A percentile compares a stretch with the other conserved stretches of the same genome.
Conservation (phyloP, 208 protist genomes). For the Crithidia expoeki region DNA sequence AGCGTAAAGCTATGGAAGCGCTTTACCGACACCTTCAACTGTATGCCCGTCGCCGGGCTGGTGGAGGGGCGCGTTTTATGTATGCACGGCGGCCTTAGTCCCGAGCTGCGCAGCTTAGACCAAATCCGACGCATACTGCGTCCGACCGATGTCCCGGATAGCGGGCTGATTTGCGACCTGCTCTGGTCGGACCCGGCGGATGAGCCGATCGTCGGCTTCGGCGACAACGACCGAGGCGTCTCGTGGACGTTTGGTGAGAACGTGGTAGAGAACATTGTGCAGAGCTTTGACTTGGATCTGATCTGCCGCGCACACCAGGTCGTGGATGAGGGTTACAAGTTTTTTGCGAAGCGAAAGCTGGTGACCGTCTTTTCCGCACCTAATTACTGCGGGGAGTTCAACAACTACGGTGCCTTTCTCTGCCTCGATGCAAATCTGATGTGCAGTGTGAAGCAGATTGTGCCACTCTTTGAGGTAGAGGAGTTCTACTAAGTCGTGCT, state of each 20-base stretch:
- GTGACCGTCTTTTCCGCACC: constrained; percentile 87
- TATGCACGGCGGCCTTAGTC: constrained; percentile 87
- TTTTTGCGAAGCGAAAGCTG: constrained; percentile 56
- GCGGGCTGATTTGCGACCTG: constrained; percentile 97
- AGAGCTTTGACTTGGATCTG: constrained; percentile 97
- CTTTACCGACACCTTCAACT: constrained; percentile 90
- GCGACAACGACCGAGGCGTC: constrained; percentile 74
- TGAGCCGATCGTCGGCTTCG: constrained; percentile 49
- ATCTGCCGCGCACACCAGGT: constrained; percentile 97
- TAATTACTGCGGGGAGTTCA: constrained; percentile 85
- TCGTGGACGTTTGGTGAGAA: constrained; percentile 85
- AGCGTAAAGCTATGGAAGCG: constrained; percentile 83
- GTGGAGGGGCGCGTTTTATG: constrained; percentile 74
- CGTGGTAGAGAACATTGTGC: constrained; percentile 85
- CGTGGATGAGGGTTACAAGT: constrained; percentile 90
- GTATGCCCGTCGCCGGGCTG: constrained; percentile 81
- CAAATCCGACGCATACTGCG: constrained; percentile 63
- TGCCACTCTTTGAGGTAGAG: constrained; percentile 52
- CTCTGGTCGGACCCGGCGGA: constrained; percentile 99
- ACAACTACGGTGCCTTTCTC: constrained; percentile 78
- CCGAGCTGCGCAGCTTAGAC: constrained; percentile 56
- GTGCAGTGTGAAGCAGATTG: constrained; percentile 58
- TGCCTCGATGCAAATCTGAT: constrained; percentile 91
- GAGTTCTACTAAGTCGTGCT: constrained; percentile 7
- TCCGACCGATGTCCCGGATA: constrained; percentile 49